Percentiles rank a stretch among this genome's conserved stretches.
Conservation (phyloP, 495 filamentous ascomycete genomes). For the Corynascus novoguineensis region DNA sequence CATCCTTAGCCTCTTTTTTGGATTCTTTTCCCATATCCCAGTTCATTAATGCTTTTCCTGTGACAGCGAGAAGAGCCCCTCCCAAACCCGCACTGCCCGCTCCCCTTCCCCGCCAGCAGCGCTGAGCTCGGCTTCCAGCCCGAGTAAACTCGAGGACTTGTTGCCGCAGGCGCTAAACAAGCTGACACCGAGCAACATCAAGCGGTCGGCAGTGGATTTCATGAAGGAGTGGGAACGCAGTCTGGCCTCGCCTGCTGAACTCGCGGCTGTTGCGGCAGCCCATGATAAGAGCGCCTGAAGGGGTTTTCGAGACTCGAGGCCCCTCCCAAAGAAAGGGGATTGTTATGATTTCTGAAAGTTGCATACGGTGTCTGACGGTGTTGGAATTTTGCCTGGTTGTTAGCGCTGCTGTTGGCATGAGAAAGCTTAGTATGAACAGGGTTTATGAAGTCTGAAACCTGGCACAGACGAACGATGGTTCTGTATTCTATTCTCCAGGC, state of each 20-base stretch:
- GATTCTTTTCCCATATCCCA: not conserved
- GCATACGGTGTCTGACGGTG: too few species aligned
- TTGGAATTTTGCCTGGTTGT: too few species aligned
- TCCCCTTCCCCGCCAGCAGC: not conserved
- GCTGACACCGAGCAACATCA: conserved; percentile 61
- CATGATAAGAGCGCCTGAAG: conserved; percentile 2
- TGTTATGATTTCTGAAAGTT: too few species aligned
- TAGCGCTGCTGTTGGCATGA: too few species aligned
- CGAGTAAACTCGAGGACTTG: conserved; percentile 52
- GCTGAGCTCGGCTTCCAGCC: not conserved
- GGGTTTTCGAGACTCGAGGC: not conserved
- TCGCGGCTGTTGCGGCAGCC: not conserved
- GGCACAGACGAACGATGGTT: not conserved
- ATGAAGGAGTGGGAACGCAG: conserved; percentile 76
- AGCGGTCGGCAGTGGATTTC: conserved; percentile 61
- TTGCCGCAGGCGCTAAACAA: conserved; percentile 57
- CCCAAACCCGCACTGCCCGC: conserved; percentile 17
- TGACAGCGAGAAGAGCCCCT: conserved; percentile 21
- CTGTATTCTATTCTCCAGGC: too few species aligned
- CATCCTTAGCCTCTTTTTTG: not conserved
- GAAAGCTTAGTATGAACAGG: too few species aligned
- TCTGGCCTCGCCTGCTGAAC: conserved; percentile 20
- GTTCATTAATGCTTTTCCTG: not conserved
- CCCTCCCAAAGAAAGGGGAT: too few species aligned
- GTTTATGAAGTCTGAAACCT: not conserved